Base-by-base conservation (phyloP, 2,329 filamentous ascomycete genomes). In the Monosporascus sp. region DNA sequence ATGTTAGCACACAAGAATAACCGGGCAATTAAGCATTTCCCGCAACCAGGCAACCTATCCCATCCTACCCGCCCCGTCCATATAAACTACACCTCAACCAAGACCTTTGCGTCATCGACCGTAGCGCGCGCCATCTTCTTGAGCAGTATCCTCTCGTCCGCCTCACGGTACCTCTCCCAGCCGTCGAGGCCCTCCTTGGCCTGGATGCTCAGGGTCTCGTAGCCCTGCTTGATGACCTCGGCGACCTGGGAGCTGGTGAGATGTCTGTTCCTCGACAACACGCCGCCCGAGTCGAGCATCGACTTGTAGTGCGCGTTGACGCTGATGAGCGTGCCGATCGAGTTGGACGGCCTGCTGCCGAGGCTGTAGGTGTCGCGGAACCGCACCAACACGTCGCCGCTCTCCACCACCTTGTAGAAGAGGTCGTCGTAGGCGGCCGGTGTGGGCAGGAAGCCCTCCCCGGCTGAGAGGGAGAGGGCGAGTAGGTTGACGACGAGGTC, bases 331-430 rank as follows among this genome's bases (percentile, higher is more conserved):
- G 89, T 95, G 48, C 90, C 87, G 64, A 97, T 94, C 3, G 89
- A 89, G 72, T 80, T 88, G 46, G 80, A 82, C 22, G 77, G 72
- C 46, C 82, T 72, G 55, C 78, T 81, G 2, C 73, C 74, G 17
- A 87, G 71, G 5, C 75, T 73, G 69, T 94, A 97, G 9, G 82
- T 86, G 57, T 91, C 84, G 41, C 90, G 84, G 73, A 97, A 96
- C 65, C 89, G 91, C 35, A 80, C 75, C 22, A 97, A 79, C 14
- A 90, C 81, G 48, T 96, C 90, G 11, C 92, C 91, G 2, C 87
- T 89, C 71, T 99, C 94, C 26, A 97, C 91, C 2, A 97, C 82
- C 73, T 99, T 99, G 81, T 99, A 99, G 74, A 99, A 97, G 0
- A 99, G 78, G 65, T 99, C 94, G 64, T 99, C 94, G 70, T 97